Conservation (phyloP, 2,329 filamentous ascomycete species). For the Dendryphion nanum region DNA sequence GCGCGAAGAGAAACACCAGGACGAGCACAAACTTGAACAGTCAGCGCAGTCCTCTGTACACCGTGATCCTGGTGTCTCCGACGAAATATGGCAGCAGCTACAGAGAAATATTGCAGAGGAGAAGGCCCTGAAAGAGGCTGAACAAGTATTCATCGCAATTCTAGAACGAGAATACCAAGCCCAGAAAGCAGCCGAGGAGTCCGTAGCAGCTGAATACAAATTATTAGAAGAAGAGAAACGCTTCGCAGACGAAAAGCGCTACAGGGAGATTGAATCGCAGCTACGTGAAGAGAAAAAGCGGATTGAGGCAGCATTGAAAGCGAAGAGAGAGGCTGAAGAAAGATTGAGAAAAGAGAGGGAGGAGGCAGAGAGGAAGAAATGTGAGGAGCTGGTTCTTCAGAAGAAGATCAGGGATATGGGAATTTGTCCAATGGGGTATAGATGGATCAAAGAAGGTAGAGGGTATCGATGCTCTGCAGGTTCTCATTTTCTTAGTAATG, state of each 20-base stretch:
- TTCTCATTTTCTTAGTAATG: conserved; percentile 53
- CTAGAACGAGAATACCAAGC: conserved; percentile 6
- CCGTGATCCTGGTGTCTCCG: conserved; percentile 59
- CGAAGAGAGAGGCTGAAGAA: conserved; percentile 19
- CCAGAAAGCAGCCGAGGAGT: conserved; percentile 11
- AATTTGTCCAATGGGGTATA: conserved; percentile 55
- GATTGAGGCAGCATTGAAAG: conserved; percentile 7
- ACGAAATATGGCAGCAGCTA: conserved; percentile 62
- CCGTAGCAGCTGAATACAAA: no score
- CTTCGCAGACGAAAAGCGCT: conserved; percentile 15
- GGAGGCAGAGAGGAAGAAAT: conserved; percentile 7
- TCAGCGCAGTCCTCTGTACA: background rate
- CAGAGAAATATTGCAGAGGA: conserved; percentile 46
- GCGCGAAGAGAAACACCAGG: no score
- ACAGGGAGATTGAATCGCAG: conserved; percentile 6
- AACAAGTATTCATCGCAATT: conserved; percentile 8
- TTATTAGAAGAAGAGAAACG: conserved; percentile 10
- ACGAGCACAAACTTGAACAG: conserved; percentile 4
- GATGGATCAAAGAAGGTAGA: conserved; percentile 59
- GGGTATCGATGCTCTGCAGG: conserved; percentile 66
- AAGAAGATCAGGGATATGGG: conserved; percentile 55
- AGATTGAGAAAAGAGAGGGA: conserved; percentile 17
- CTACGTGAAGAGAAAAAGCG: conserved; percentile 6
- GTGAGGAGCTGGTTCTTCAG: conserved; percentile 34
- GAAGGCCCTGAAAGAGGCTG: conserved; percentile 28